Evolutionary conservation across 331 rosid genomes (phyloP), one percentile per base, ranked within the genome.

Genomic region (Phaseolus coccineus): DNA sequence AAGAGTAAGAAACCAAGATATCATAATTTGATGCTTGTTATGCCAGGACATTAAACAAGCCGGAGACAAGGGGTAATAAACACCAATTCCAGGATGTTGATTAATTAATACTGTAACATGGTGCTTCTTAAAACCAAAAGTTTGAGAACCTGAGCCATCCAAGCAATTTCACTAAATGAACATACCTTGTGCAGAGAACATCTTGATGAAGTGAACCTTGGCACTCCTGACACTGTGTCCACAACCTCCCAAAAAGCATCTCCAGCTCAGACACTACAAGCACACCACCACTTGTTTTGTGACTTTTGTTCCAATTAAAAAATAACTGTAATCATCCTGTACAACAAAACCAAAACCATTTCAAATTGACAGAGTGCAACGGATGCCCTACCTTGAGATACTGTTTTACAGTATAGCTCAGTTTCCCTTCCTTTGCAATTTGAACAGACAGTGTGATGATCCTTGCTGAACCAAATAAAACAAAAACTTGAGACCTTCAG

Each of bases 181-280:
- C 80, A 71, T 87, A 95, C 99, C 99, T 95, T 40, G 99, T 95
- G 88, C 98, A 95, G 80, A 95, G 98, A 82, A 95, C 97, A 89
- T 95, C 98, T 83, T 95, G 97, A 86, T 95, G 98, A 59, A 93
- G 97, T 72, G 98, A 95, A 77, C 96, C 99, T 87, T 95, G 99
- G 87, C 99, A 95, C 87, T 95, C 99, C 79, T 95, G 99, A 89
- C 99, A 95, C 81, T 94, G 99, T 31, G 98, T 95, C 99, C 98
- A 95, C 83, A 95, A 83, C 79, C 88, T 91, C 84, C 94, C 97
- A 64, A 95, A 95, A 74, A 95, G 98, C 82, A 77, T 89, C 92
- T 95, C 99, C 53, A 91, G 88, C 79, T 91, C 96, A 46, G 99
- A 90, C 27, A 95, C 98, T 95, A 90, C 88, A 80, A 77, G 27